Conservation (phyloP, 129 eudicot species). For the sunflower (Helianthus annuus) region HanXRQr2.0-SUNRISE NC_035436.2:203333423-203333922, state of each 20-base stretch:
- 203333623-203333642: slow-evolving; percentile 93
- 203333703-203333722: slow-evolving; percentile 5
- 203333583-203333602: slow-evolving; percentile 82
- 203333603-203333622: slow-evolving; percentile 72
- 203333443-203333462: no score
- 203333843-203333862: no score
- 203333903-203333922: no score
- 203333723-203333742: not conserved
- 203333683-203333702: not conserved
- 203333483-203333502: not conserved
- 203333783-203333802: not conserved
- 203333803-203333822: no score
- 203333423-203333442: no score
- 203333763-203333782: not conserved
- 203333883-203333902: no score
- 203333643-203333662: slow-evolving; percentile 91
- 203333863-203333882: no score
- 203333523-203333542: not conserved
- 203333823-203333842: no score
- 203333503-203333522: not conserved
- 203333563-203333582: slow-evolving; percentile 83
- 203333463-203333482: not conserved
- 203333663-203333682: slow-evolving; percentile 23
- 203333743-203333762: not conserved
- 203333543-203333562: not conserved